Percentiles rank a stretch among this genome's conserved stretches.
Conservation (phyloP, 192 early-diverging fungal species). For the Podochytrium sp. region DNA sequence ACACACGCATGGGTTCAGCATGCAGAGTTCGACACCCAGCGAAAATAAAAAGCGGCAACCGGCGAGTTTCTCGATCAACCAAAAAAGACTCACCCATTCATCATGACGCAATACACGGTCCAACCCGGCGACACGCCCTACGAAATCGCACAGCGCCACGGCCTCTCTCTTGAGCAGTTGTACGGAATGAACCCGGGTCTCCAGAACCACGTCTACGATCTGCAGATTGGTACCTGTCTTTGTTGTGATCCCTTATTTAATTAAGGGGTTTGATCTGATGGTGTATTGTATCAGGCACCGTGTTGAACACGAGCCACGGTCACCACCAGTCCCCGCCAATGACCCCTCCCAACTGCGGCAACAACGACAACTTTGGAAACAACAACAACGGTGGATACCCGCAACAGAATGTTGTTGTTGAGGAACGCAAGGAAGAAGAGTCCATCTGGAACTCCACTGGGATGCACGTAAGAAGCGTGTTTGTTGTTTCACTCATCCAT, state of each 20-base stretch:
- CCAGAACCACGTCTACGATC: conserved; percentile 3
- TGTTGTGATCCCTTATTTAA: background rate
- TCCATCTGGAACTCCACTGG: background rate
- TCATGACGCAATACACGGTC: conserved; percentile 12
- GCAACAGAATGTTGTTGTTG: no score
- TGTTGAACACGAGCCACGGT: background rate
- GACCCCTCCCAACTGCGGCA: background rate
- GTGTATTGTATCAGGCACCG: background rate
- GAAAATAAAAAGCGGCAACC: no score
- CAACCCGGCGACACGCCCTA: conserved; percentile 4
- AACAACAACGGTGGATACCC: no score
- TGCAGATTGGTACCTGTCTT: conserved; percentile 8
- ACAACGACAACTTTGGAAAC: background rate
- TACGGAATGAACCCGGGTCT: conserved; percentile 8
- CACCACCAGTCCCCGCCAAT: background rate
- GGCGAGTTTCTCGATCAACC: no score
- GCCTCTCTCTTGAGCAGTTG: background rate
- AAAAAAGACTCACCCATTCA: no score
- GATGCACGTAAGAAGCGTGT: no score
- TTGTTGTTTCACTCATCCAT: background rate
- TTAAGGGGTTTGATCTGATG: background rate
- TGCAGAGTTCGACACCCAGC: no score
- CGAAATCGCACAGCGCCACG: conserved; percentile 13
- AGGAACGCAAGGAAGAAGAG: background rate
- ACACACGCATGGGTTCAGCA: no score